These are phyloP conservation scores for Aquilaria sinensis DNA, from an alignment of 345 rosid species.

Conservation along the genomic window DNA sequence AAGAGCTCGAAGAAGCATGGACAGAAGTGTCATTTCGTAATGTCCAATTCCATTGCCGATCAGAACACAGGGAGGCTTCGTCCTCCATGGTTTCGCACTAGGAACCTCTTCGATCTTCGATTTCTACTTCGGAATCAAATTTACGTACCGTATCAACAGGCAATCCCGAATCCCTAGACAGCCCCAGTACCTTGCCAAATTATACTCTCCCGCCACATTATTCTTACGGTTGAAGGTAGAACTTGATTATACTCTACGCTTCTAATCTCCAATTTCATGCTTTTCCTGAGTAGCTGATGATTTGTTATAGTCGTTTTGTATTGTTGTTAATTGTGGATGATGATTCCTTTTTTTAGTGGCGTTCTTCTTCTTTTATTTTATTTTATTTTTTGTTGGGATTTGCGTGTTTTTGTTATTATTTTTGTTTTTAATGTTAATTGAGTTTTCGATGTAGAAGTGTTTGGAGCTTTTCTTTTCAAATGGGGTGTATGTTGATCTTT, in stretches of 20 bases:
- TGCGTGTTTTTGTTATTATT: background rate
- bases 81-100: constrained; percentile 58
- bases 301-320: constrained; percentile 18
- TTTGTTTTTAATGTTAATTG: constrained; percentile 21
- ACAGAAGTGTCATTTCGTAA: constrained; percentile 26
- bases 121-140: constrained; percentile 25
- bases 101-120: constrained; percentile 39
- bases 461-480: constrained; percentile 8
- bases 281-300: constrained; percentile 6
- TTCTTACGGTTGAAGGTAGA: constrained; percentile 35
- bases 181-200: constrained; percentile 4
- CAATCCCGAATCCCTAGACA: constrained; percentile 13
- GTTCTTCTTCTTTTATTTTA: constrained; percentile 14
- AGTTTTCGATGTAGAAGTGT: constrained; percentile 22
- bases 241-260: constrained; percentile 36
- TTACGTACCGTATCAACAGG: constrained; percentile 19
- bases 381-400: background rate
- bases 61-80: constrained; percentile 57
- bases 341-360: constrained; percentile 31
- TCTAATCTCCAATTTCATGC: constrained; percentile 7
- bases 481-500: constrained; percentile 15
- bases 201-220: constrained; percentile 1
- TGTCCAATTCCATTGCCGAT: constrained; percentile 69
- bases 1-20: constrained; percentile 22
- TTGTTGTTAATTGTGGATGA: constrained; percentile 16